Base-by-base conservation (phyloP, 108 stramenopile genomes). In the Schizochytrium sp. region DNA sequence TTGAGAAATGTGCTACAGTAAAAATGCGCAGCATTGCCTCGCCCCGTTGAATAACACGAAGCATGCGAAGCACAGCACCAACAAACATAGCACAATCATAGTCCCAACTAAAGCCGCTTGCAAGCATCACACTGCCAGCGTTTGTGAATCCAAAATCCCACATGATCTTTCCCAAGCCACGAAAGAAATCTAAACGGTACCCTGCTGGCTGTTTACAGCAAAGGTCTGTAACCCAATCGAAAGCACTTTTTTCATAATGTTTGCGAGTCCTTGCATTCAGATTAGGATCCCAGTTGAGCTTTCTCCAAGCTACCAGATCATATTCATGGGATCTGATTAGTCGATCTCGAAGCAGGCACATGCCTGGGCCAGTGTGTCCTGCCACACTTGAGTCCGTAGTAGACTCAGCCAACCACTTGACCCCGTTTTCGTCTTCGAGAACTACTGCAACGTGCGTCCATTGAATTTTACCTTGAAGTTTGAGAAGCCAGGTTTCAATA, bases 71-170 rank as follows among this genome's bases (percentile, higher is more conserved):
- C 12, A 83, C 76, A 28, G 50, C 47, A 10, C 76, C 53, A 10
- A 55, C 76, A 50, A 83, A 83, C 47, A 55, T 55, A 38, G 76
- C 76, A 50, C 76, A 83, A 28, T 83, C 76, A 28, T 83, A 83
- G 50, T 83, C 76, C 50, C 47, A 83, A 10, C 28, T 38, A 28
- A 83, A 83, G 5, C 76, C 76, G 50, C 50, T 55, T n/a, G 76
- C 40, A 53, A 83, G 47, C 76, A 83, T 83, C 76, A 83, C 50
- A 19, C 28, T 38, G 28, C 76, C 76, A 7, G 47, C 47, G 50
- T 83, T 55, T 17, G 47, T 83, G 76, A 83, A 83, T 53, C 76
- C 76, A 55, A 83, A 55, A 40, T 83, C 76, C 50, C 76, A 83
- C 53, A 55, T 55, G 50, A 83, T 55, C n/a, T 83, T 83, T 7